Base-by-base conservation (phyloP, 2,329 filamentous ascomycete genomes). In the Xylariales sp. region DNA sequence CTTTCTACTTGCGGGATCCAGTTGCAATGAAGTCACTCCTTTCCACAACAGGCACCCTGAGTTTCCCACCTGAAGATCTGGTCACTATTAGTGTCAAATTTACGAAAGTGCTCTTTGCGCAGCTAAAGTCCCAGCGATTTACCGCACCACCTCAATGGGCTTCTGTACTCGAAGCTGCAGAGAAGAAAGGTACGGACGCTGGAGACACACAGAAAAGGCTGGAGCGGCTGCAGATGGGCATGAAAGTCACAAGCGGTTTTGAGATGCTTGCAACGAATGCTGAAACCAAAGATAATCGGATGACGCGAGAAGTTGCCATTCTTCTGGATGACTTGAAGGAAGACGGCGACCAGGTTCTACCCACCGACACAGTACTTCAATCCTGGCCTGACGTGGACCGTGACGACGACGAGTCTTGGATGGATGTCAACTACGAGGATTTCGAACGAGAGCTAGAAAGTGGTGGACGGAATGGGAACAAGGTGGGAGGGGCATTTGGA, bases 1-100 rank as follows among this genome's bases (percentile, higher is more conserved):
- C 85, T 1, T 97, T 98, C 61, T 97, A 97, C 59, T 74, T 95
- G 12, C 81, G 93, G 44, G 90, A 97, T 53, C 83, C 88, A 0
- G 72, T 88, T 40, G 74, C 83, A 1, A 62, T 96, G 29, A 83
- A 83, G 39, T 77, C 81, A 1, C 66, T 95, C 4, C 66, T 81
- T 39, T 72, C 73, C 3, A 66, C 74, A 23, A 60, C 75, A 0
- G 63, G 60, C 1, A 60, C 65, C 0, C 67, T 89, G 3, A 55
- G 61, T 3, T 95, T 98, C 51, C 74, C 81, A 4, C 89, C 89
- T 0, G 63, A 74, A 31, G 91, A 97, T 55, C 76, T 95, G 27
- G 84, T 96, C 8, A 83, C 79, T 1, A 68, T 88, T 19, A 90
- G 86, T 51, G 77, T 87, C 20, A 81, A 76, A 30, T 96, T 97